Evolutionary conservation across 805 yeast species (phyloP), one percentile per base, ranked within the genome.

Genomic region (Suhomyces sp.): DNA sequence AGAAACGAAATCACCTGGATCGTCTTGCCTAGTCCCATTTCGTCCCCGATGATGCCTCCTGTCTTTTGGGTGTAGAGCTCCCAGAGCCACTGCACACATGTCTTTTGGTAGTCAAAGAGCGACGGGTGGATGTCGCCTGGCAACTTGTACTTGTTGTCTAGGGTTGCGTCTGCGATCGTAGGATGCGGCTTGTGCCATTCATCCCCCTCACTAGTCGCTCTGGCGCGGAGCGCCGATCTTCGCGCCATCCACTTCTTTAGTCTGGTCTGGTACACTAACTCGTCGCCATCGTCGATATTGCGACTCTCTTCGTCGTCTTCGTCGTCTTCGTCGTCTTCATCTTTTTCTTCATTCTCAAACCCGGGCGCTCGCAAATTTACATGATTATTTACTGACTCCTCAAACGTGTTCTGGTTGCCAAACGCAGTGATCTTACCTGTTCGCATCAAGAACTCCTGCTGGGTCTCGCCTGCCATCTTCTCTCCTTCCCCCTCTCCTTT

Each of bases 31-130:
- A 94, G 71, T 0, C 99, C 99, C 99, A 94, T 94, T 68, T 94
- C 99, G 69, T 94, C 99, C 24, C 98, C 97, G 41, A 94, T 80
- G 22, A 94, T 94, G 0, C 99, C 99, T 2, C 99, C 99, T 2
- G 92, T 87, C 48, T 82, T 84, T 67, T 94, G 98, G 19, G 84
- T 78, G 62, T 88, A 86, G n/a, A 94, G 74, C 64, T 94, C 99
- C 86, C 96, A 92, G 2, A 94, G 80, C 99, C 99, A 93, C 62
- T 94, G 97, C 1, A 94, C 97, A 56, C 98, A 90, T 0, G 98
- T 94, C 62, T 89, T 89, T 63, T 94, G 99, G 67, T 94, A 94
- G 57, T 90, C 96, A 63, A 94, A 94, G 12, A 94, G 71, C 4
- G 90, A 80, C 0, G 94, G 86, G 68, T 87, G 90, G 0, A 94